These are phyloP conservation scores for Psilocybe mexicana DNA, from an alignment of 1,284 basidiomycete species.

Conservation along the genomic window DNA sequence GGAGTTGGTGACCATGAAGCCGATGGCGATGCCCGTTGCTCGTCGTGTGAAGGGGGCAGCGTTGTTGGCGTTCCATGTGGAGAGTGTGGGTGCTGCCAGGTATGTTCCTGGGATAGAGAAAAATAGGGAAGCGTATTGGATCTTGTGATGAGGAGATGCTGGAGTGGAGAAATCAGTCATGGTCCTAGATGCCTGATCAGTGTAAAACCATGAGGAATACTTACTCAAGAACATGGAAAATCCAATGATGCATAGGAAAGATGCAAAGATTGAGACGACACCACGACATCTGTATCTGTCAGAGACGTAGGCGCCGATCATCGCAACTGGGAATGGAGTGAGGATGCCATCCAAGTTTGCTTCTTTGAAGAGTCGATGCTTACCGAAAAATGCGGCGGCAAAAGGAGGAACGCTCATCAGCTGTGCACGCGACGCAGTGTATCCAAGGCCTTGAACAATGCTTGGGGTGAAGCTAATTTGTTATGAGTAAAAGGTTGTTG, in stretches of 20 bases:
- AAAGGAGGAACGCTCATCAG: slow-evolving; percentile 53
- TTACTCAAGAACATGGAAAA: slow-evolving; percentile 50
- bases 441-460: slow-evolving; percentile 49
- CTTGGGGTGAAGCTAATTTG: slow-evolving; percentile 50
- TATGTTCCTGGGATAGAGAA: slow-evolving; percentile 50
- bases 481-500: slow-evolving; percentile 4
- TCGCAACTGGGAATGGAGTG: slow-evolving; percentile 37
- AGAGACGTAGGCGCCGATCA: slow-evolving; percentile 40
- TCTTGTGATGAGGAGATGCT: slow-evolving; percentile 35
- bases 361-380: slow-evolving; percentile 19
- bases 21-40: slow-evolving; percentile 52
- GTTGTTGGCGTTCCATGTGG: slow-evolving; percentile 61
- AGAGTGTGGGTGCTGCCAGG: slow-evolving; percentile 41
- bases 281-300: slow-evolving; percentile 48
- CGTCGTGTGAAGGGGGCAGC: slow-evolving; percentile 54
- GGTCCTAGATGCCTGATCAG: not conserved
- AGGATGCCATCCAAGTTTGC: slow-evolving; percentile 23
- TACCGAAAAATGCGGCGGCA: slow-evolving; percentile 39
- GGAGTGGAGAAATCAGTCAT: not conserved
- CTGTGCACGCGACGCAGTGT: slow-evolving; percentile 42
- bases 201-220: slow-evolving; percentile 6
- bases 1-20: slow-evolving; percentile 53
- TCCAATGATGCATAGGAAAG: slow-evolving; percentile 40
- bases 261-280: slow-evolving; percentile 36
- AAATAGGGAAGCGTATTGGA: slow-evolving; percentile 53